A percentile compares a stretch with the other conserved stretches of the same genome.
Conservation (phyloP, 2,329 filamentous ascomycete species). For the Penicillium sp. region DNA sequence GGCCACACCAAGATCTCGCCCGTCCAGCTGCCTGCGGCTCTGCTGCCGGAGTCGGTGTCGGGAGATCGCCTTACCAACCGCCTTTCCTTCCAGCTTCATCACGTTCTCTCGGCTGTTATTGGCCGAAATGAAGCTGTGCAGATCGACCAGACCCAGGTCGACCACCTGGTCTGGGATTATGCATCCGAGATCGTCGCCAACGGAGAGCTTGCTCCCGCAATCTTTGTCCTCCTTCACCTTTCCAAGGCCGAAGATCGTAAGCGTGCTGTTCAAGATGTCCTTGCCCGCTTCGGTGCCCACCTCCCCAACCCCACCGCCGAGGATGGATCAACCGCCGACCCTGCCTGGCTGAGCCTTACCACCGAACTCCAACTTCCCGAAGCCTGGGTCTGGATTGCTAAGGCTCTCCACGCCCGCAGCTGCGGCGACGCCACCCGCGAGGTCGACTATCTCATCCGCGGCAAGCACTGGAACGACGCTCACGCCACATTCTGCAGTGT, state of each 20-base stretch:
- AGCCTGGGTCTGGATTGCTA: slow-evolving; percentile 83
- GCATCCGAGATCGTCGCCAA: slow-evolving; percentile 52
- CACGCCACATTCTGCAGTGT: slow-evolving; percentile 78
- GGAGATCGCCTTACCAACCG: slow-evolving; percentile 74
- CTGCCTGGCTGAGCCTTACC: slow-evolving; percentile 62
- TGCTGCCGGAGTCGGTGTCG: slow-evolving; percentile 76
- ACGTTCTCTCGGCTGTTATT: slow-evolving; percentile 57
- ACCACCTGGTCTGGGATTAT: slow-evolving; percentile 68
- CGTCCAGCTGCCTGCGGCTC: slow-evolving; percentile 63
- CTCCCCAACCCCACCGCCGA: slow-evolving; percentile 62
- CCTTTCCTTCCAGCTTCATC: slow-evolving; percentile 82
- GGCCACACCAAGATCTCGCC: slow-evolving; percentile 35
- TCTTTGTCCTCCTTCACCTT: slow-evolving; percentile 80
- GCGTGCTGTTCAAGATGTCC: slow-evolving; percentile 69
- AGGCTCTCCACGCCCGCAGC: slow-evolving; percentile 78
- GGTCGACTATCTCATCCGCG: slow-evolving; percentile 77
- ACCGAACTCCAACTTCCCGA: slow-evolving; percentile 70
- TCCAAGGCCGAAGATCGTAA: slow-evolving; percentile 63
- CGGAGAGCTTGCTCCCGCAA: slow-evolving; percentile 68
- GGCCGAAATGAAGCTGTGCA: slow-evolving; percentile 53
- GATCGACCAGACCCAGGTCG: slow-evolving; percentile 61
- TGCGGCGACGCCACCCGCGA: slow-evolving; percentile 70
- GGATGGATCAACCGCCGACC: slow-evolving; percentile 34
- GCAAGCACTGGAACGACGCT: slow-evolving; percentile 74
- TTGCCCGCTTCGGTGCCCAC: slow-evolving; percentile 69